Base-by-base conservation (phyloP, 306 rosid genomes). In the Inga leiocalycina region DNA sequence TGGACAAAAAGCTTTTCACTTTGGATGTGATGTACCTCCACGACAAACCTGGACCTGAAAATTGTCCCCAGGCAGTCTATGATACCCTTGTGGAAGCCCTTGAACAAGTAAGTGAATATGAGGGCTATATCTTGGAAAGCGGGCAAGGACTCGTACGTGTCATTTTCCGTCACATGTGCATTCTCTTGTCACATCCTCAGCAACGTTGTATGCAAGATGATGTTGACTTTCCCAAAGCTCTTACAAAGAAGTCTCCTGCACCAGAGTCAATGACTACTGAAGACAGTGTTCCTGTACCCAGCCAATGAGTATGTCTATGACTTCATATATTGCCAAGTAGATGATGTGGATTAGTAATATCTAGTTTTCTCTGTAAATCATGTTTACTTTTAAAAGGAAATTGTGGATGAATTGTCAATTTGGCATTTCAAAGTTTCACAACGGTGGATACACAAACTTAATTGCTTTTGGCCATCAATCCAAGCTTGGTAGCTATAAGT, bases 21-120 rank as follows among this genome's bases (percentile, higher is more conserved):
- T 81, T 96, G 75, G 99, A 96, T 90, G 98, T 96, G 52, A 80
- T 94, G 79, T 96, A 96, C 88, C 97, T 96, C 81, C 99, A 94
- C 39, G 99, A 92, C 87, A 96, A 96, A 87, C 99, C 99, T 37
- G 93, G 94, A 69, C 98, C 97, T 1, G 97, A 96, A 46, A 96
- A 96, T 88, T 93, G 98, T 83, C 99, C 98, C 52, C 98, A 93
- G 91, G 91, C 85, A 80, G 93, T 96, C 17, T 93, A 93, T 41
- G 99, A 96, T 81, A 86, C 89, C 10, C 92, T 96, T 57, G 97
- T 94, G 44, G 98, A 93, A 70, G 89, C 98, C 80, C 89, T 96
- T 57, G 99, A 93, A 68, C 97, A 86, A 77, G 98, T 96, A 44
- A 92, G 93, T 75, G 98, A 96, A 82, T 89, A 90, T 15, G 98